Base-by-base conservation (phyloP, 2,329 filamentous ascomycete genomes). In the Trichoderma hamatum region DNA sequence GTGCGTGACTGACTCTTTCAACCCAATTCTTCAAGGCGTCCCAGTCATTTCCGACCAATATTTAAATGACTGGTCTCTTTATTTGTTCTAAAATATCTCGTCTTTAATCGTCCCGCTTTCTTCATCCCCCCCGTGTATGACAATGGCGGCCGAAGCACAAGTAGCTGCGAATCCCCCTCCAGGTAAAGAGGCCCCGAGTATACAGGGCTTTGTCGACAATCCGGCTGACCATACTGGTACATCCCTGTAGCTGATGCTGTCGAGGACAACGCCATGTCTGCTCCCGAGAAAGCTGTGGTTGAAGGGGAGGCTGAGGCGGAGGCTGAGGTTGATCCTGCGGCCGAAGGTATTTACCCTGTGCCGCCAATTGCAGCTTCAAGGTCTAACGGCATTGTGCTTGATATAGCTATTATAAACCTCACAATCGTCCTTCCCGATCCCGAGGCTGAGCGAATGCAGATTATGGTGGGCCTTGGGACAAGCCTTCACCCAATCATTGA, bases 381-480 rank as follows among this genome's bases (percentile, higher is more conserved):
- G 55, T 19, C 66, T 46, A 46, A 63, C 60, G 52, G 54, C 63
- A 21, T 21, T 60, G 63, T 52, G 43, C 43, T 49, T 63, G 58
- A 63, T 69, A 55, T 75, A 84, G 85, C 85, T 69, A 80, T 89
- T 64, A 84, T 88, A 74, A 83, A 84, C 70, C 76, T 97, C 76
- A 92, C 89, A 71, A 89, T 98, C 76, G 88, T 91, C 79, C 88
- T 97, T 69, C 95, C 95, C 67, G 91, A 94, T 78, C 88, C 90
- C 74, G 75, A 78, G 68, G 89, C 92, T 14, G 87, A 89, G 75
- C 90, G 92, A 81, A 92, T 96, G 76, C 89, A 94, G 78, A 89
- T 97, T 74, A 94, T 93, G 88, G 94, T 96, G 81, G 81, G 87
- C 51, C 21, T 67, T 54, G 14, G 43, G 46, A 61, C 28, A 26